Evolutionary conservation across 2,329 filamentous ascomycete species (phyloP).

Genomic region (Elsinoe australis): DNA sequence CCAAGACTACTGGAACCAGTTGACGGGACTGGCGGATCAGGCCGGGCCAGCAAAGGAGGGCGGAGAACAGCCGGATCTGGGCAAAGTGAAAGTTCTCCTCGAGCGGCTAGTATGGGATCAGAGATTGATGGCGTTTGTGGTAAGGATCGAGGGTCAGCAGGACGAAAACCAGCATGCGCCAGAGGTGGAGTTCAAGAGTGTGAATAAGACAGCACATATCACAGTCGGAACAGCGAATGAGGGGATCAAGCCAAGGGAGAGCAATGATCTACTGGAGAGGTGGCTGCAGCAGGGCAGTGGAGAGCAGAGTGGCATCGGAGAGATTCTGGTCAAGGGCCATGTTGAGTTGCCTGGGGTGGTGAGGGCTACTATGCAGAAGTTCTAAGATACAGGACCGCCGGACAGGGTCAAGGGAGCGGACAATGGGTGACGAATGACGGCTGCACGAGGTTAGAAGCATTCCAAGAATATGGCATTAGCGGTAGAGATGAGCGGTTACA

Average conservation of each 20-base stretch:
- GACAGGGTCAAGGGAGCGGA: neutral
- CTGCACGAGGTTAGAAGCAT: too few species aligned
- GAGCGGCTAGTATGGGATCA: conserved; percentile 72
- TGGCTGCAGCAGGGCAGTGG: conserved; percentile 61
- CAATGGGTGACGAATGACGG: too few species aligned
- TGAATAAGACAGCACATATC: conserved; percentile 75
- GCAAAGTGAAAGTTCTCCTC: conserved; percentile 55
- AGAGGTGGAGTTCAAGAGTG: conserved; percentile 48
- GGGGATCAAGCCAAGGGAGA: conserved; percentile 83
- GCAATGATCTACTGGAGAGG: conserved; percentile 69
- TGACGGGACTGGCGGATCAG: conserved; percentile 51
- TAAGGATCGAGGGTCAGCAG: conserved; percentile 48
- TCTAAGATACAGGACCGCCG: neutral
- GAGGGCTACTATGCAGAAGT: conserved; percentile 39
- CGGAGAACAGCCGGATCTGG: conserved; percentile 48
- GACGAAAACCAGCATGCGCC: conserved; percentile 42
- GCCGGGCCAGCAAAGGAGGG: conserved; percentile 24
- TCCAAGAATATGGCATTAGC: too few species aligned
- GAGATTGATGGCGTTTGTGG: conserved; percentile 85
- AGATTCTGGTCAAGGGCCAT: conserved; percentile 47
- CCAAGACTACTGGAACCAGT: conserved; percentile 67
- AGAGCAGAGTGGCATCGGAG: conserved; percentile 46
- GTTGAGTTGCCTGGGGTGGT: conserved; percentile 51
- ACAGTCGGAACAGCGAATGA: conserved; percentile 75
- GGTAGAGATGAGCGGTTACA: too few species aligned